A percentile compares a stretch with the other conserved stretches of the same genome.
These are phyloP conservation scores for Eucalyptus caleyi DNA, from an alignment of 345 rosid genomes.

Conservation along the genomic window DNA sequence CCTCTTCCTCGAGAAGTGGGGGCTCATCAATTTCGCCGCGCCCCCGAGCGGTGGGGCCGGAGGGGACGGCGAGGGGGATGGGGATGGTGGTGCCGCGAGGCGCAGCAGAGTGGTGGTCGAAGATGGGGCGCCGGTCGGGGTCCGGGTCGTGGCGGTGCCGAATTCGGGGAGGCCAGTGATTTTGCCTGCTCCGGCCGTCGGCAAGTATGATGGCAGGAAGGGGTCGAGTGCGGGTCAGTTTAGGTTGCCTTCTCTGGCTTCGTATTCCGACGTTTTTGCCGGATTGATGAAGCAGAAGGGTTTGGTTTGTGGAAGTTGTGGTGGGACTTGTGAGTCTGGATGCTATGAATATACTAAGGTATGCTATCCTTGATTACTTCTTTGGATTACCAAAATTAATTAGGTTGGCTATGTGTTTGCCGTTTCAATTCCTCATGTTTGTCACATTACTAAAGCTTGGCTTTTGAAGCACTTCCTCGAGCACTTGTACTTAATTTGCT, in stretches of 20 bases:
- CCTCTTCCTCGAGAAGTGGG: constrained; percentile 55
- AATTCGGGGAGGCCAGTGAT: constrained; percentile 43
- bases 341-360: constrained; percentile 55
- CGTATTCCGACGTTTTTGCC: constrained; percentile 63
- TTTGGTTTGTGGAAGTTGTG: constrained; percentile 40
- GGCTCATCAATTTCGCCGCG: constrained; percentile 52
- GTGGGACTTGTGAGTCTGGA: constrained; percentile 31
- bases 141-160: constrained; percentile 68
- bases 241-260: constrained; percentile 44
- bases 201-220: background rate
- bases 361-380: background rate
- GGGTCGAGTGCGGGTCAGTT: background rate
- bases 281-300: constrained; percentile 17
- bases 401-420: background rate
- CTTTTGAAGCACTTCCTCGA: background rate
- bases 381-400: background rate
- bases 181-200: background rate
- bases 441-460: background rate
- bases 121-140: constrained; percentile 57
- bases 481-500: background rate
- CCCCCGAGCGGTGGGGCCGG: background rate
- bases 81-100: background rate
- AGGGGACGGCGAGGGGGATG: background rate
- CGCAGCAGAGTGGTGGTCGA: constrained; percentile 33
- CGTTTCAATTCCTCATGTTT: background rate